Evolutionary conservation across 495 filamentous ascomycete genomes (phyloP), one percentile per base, ranked within the genome.

Genomic region (Tuber melanosporum): DNA sequence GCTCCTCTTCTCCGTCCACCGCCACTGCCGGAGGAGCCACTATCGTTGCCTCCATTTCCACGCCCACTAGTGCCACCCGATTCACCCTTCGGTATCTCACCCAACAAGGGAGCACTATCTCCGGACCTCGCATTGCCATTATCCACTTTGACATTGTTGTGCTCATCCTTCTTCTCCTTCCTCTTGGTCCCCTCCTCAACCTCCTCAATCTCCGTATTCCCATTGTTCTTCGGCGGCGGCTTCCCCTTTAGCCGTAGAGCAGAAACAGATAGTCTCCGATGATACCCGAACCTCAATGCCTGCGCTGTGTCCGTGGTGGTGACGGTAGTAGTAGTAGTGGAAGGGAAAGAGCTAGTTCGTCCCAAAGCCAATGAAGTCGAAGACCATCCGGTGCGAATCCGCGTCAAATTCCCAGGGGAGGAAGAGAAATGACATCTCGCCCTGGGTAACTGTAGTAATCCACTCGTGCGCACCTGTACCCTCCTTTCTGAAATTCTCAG

Each of bases 1-100:
- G 88, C 86, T 36, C 87, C 83, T 43, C 84, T 81, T 82, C 91
- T 94, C 82, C 91, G 89, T 71, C 92, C 90, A 71, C 88, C 88
- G 9, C 78, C 71, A 71, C 74, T 57, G 5, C 74, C 74, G 46
- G 70, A 71, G 26, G 62, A 73, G 62, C 70, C 52, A 32, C 79
- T 72, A n/a, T 70, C 79, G 20, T 71, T 75, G 7, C 76, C 57
- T 20, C 82, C 77, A 57, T 44, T 70, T 39, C 72, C 70, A 43
- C 78, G 79, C 15, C 71, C 74, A 36, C 78, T 75, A 4, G 76
- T 76, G 10, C 66, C 81, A 15, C 81, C 49, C 12, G 81, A 49
- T 22, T 79, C 81, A 46, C 81, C 81, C 72, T 83, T 83, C 62
- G 75, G 73, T 43, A 78, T 42, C 12, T 82, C 81, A 17, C 74